Evolutionary conservation across 371 early-diverging fungal species (phyloP), one percentile per base, ranked within the genome.

Genomic region (Thermomucor indicae-seudaticae): DNA sequence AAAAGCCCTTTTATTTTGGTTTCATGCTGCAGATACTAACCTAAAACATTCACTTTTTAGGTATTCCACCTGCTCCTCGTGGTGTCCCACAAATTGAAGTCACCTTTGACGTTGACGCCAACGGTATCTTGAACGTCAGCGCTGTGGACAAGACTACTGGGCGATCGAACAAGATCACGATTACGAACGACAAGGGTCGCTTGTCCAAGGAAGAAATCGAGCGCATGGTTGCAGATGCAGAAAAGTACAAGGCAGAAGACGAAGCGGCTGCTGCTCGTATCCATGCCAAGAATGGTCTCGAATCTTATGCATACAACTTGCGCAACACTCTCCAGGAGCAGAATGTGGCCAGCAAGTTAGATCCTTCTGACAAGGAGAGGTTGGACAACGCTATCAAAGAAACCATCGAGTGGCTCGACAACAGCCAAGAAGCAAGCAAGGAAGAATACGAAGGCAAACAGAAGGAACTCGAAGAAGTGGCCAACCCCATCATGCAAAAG

Each of bases 401-500:
- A 56, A 78, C 93, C 56, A 88, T 89, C 72, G 85, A 89, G 77
- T 87, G 78, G 67, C 79, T 93, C 84, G 96, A 93, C 68, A 65
- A 65, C 44, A 83, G 81, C 64, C 85, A 81, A 47, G 89, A 91
- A 73, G 93, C 86, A 32, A 37, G 37, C 65, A 95, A 93, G 83
- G 94, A 93, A 67, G 96, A 95, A 80, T 96, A 85, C 72, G 96
- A 96, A 69, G 65, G 79, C 70, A 77, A 81, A 62, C 93, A 93
- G 77, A 95, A 95, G 88, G 92, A 94, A 67, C 83, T 97, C 47
- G 96, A 97, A 80, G 84, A 78, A 53, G 63, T 88, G 57, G 93
- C 93, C 70, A 95, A 95, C 86, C 98, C 98, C 62, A 95, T 96
- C 84, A 93, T 94, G 92, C 80, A 72, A 65, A 91, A 88, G 75